Conservation (phyloP, 768 basidiomycete species). For the Pleurotus tuoliensis region DNA sequence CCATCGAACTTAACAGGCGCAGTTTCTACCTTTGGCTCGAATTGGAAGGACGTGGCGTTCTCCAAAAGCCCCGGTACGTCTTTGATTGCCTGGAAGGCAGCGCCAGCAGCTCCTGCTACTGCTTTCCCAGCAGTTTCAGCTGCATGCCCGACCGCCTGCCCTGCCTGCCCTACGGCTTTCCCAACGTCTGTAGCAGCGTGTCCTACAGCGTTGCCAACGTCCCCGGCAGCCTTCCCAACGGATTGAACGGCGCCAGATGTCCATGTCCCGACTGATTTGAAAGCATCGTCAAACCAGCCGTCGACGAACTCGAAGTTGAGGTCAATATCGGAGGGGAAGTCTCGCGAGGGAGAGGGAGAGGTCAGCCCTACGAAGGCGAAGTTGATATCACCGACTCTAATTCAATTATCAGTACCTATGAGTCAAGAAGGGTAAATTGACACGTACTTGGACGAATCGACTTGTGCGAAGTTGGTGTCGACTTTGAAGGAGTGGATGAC, state of each 20-base stretch:
- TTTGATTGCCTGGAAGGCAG: not conserved
- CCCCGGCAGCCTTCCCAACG: conserved; percentile 9
- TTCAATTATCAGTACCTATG: not conserved
- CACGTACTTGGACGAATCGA: conserved; percentile 16
- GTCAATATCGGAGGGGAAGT: not conserved
- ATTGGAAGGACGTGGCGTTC: conserved; percentile 11
- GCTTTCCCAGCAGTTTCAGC: not conserved
- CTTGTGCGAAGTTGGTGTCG: conserved; percentile 29
- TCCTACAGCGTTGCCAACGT: not conserved
- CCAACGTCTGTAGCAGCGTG: not conserved
- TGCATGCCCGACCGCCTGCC: not conserved
- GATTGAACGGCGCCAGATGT: too few relatives aligned
- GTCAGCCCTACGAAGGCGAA: conserved; percentile 12
- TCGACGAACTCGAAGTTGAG: conserved; percentile 9
- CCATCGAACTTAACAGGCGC: conserved; percentile 17
- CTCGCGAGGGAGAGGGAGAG: not conserved
- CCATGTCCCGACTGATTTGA: too few relatives aligned
- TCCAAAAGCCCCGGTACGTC: not conserved
- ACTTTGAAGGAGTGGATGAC: conserved; percentile 28
- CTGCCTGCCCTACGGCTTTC: not conserved
- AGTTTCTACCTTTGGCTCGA: conserved; percentile 12
- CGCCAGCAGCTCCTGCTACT: not conserved
- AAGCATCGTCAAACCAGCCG: conserved; percentile 12
- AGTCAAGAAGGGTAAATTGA: conserved; percentile 2
- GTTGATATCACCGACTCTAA: not conserved